A percentile compares a stretch with the other conserved stretches of the same genome.
Conservation (phyloP, 2,329 filamentous ascomycete species). For the Neocucurbitaria cava region DNA sequence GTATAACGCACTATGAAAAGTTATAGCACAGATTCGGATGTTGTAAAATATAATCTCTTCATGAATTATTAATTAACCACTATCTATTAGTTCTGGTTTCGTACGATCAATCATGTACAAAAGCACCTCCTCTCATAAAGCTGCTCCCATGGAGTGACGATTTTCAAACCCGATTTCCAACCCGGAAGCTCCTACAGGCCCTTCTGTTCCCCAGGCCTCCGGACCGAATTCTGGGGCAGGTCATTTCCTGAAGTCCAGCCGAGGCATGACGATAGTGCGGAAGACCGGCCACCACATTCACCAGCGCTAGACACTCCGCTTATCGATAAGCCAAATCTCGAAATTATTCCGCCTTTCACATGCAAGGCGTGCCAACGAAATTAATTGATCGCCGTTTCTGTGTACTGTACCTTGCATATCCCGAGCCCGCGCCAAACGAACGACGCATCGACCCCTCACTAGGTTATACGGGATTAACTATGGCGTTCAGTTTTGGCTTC, state of each 20-base stretch:
- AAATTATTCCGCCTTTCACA: conserved; percentile 21
- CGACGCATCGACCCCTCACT: background rate
- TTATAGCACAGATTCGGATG: background rate
- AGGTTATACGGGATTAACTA: conserved; percentile 17
- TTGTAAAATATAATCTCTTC: background rate
- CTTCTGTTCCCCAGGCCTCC: too few species aligned
- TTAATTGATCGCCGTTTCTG: background rate
- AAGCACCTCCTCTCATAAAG: too few species aligned
- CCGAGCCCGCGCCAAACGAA: background rate
- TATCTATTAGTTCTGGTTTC: too few species aligned
- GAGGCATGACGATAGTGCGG: too few species aligned
- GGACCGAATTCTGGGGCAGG: too few species aligned
- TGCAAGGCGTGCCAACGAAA: background rate
- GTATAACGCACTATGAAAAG: background rate
- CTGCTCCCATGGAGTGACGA: too few species aligned
- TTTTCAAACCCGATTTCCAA: too few species aligned
- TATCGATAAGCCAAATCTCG: conserved; percentile 32
- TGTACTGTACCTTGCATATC: background rate
- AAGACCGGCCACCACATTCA: conserved; percentile 12
- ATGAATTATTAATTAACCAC: too few species aligned
- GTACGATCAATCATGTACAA: too few species aligned
- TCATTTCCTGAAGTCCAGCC: too few species aligned
- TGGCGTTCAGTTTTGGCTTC: conserved; percentile 65
- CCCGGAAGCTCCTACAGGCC: too few species aligned
- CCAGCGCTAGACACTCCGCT: conserved; percentile 13